Percentiles rank a stretch among this genome's conserved stretches.
Conservation (phyloP, 1,139 yeast genomes). For the Blastobotrys persicus region DNA sequence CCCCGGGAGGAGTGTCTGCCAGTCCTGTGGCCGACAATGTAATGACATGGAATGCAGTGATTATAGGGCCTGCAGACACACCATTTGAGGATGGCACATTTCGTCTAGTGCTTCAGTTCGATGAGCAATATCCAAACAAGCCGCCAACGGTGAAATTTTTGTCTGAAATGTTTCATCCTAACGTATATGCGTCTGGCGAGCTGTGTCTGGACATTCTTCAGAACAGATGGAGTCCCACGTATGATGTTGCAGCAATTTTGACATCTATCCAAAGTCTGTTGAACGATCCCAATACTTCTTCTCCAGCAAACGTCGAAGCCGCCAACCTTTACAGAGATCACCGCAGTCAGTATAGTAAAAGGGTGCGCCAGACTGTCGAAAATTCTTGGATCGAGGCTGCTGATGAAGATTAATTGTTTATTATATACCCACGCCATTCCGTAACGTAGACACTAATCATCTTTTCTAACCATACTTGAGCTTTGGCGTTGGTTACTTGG, state of each 20-base stretch:
- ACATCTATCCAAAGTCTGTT: conserved; percentile 84
- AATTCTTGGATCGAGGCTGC: conserved; percentile 37
- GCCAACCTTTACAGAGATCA: conserved; percentile 95
- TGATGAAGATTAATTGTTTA: not conserved
- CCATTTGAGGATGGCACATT: conserved; percentile 99
- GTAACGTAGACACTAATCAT: not conserved
- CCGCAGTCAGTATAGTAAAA: conserved; percentile 82
- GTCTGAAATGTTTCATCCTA: conserved; percentile 96
- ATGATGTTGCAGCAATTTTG: conserved; percentile 94
- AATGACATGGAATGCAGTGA: conserved; percentile 97
- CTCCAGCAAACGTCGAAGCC: conserved; percentile 98
- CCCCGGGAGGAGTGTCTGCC: conserved; percentile 97
- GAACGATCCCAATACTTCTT: conserved; percentile 93
- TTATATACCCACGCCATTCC: not conserved
- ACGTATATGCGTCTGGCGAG: conserved; percentile 94
- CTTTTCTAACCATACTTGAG: not conserved
- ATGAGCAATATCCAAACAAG: conserved; percentile 96
- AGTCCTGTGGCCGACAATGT: conserved; percentile 96
- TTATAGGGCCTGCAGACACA: conserved; percentile 96
- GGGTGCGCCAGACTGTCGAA: conserved; percentile 94
- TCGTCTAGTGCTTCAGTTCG: conserved; percentile 79
- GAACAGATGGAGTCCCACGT: conserved; percentile 98
- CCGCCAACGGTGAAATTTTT: conserved; percentile 92
- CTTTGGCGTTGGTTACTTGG: no score
- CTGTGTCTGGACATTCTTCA: conserved; percentile 93